Conservation (phyloP, 1,284 basidiomycete genomes). For the Inonotus obliquus region DNA sequence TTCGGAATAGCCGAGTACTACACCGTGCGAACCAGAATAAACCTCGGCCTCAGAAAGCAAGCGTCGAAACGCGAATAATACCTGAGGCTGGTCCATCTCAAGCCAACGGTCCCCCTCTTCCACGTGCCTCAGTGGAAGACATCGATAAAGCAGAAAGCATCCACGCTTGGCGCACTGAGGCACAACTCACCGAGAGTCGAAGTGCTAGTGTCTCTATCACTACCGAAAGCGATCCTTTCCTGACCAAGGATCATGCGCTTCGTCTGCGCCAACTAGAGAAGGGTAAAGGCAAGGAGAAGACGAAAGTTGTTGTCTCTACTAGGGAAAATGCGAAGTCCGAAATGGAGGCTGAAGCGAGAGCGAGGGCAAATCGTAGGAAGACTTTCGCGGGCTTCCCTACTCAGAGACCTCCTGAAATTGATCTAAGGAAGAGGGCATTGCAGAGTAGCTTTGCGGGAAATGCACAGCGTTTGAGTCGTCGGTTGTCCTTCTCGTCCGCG, state of each 20-base stretch:
- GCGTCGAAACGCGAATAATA: not conserved
- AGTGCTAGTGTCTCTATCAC: not conserved
- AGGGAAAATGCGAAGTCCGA: not conserved
- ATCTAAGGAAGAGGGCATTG: constrained; percentile 3
- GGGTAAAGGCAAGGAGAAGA: constrained; percentile 1
- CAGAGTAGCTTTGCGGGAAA: constrained; percentile 1
- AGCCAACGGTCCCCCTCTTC: not conserved
- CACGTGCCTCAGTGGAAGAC: not conserved
- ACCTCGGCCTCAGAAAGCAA: not conserved
- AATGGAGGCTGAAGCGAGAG: not conserved
- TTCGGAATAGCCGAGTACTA: not conserved
- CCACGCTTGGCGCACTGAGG: constrained; percentile 3
- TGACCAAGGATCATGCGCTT: not conserved
- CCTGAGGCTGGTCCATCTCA: not conserved
- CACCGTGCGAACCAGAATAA: not conserved
- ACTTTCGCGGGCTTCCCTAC: constrained; percentile 16
- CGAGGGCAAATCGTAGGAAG: constrained; percentile 3
- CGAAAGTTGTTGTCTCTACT: not conserved
- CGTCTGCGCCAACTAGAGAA: constrained; percentile 2
- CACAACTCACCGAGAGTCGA: not conserved
- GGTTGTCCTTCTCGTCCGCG: not conserved
- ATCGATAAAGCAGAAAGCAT: not conserved
- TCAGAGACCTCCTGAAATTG: constrained; percentile 5
- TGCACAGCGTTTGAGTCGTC: not conserved
- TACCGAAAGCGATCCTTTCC: constrained; percentile 6